phyloP scores from a whole-genome alignment of 2,329 filamentous ascomycete species.

The Torrubiella hemipterigena region DNA sequence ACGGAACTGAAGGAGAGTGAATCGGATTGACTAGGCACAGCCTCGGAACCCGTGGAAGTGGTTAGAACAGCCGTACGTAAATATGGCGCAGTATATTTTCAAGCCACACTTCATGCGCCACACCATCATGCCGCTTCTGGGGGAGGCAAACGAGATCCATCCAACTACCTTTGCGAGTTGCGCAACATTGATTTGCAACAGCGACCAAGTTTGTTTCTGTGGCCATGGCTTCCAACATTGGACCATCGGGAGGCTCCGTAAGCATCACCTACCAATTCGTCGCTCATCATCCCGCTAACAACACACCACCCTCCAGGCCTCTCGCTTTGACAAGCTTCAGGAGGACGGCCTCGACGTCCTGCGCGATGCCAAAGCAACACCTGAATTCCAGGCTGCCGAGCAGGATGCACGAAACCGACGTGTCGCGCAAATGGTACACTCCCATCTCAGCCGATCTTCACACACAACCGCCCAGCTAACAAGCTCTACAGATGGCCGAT shows the following conservation, averaged over 20 bases:
- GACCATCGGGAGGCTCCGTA: constrained; percentile 1
- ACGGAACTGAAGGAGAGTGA: no score
- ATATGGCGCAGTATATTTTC: no score
- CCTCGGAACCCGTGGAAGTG: no score
- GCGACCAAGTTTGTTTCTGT: not conserved
- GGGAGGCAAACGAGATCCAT: no score
- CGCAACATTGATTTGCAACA: not conserved
- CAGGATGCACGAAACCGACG: constrained; percentile 27
- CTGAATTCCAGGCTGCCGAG: constrained; percentile 21
- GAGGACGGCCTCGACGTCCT: constrained; percentile 23
- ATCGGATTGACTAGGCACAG: no score
- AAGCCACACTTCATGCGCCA: no score
- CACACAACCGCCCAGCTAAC: no score
- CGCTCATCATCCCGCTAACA: not conserved
- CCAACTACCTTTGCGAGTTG: not conserved
- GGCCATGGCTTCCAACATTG: not conserved
- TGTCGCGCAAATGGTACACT: constrained; percentile 22
- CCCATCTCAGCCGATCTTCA: not conserved
- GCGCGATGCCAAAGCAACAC: constrained; percentile 24
- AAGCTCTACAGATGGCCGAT: constrained; percentile 37
- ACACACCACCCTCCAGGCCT: constrained; percentile 16
- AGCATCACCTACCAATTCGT: constrained; percentile 11
- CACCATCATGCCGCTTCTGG: no score
- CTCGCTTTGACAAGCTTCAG: constrained; percentile 27
- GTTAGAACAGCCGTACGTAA: no score